Evolutionary conservation across 306 rosid genomes (phyloP), one percentile per base, ranked within the genome.

Genomic region (Lupinus albus): DNA sequence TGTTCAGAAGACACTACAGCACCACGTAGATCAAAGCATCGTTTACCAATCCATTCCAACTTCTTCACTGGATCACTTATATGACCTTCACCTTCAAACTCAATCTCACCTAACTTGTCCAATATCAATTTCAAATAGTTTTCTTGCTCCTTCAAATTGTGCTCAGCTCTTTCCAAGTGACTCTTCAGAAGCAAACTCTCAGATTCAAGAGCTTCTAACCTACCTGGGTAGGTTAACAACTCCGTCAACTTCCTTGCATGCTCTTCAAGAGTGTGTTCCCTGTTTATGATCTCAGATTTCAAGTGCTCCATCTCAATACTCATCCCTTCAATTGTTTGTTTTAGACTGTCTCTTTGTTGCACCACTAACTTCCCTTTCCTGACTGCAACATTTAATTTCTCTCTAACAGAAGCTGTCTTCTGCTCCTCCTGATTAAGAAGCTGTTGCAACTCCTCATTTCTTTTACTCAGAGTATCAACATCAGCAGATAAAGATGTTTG

Each of bases 311-410:
- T 78, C 85, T 88, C 89, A 28, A 73, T 60, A 74, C 56, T 80
- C 87, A 79, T 79, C 74, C 66, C 84, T 77, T 88, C 92, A 64
- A 88, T 79, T 60, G 77, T 80, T 74, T 85, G 97, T 75, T 93
- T 93, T 71, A 88, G 83, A 81, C 86, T 73, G 76, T 93, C 97
- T 51, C 97, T 83, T 17, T 90, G 90, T 67, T 93, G 99, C 70
- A 93, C 80, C 85, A 93, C 76, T n/a, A 71, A 74, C 84, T 93
- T 93, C 62, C 99, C 99, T 72, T 90, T 93, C 81, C 96, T 85
- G 73, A 93, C 99, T 14, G 99, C 99, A 67, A 88, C 81, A 28
- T 82, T 88, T 74, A 93, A 78, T 78, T 90, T 93, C 82, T 93
- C 99, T 74, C 92, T 83, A 30, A 81, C 80, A 82, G 99, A 90